phyloP scores from a whole-genome alignment of 2,329 filamentous ascomycete species.

The Ophidiomyces ophidiicola region DNA sequence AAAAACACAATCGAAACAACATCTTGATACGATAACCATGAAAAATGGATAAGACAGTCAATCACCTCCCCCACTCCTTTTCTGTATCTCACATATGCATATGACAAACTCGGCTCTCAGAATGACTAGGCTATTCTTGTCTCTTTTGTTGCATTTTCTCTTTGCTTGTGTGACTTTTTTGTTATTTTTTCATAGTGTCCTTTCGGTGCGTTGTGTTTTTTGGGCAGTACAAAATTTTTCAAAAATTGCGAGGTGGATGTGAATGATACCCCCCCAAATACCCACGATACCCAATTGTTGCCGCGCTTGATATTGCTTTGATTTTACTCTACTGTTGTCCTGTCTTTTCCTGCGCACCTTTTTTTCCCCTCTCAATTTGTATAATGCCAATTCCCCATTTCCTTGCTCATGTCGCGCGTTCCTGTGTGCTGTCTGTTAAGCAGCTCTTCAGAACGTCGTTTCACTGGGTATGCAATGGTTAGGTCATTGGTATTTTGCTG shows the following conservation, averaged over 20 bases:
- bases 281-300: constrained; percentile 17
- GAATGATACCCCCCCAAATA: constrained; percentile 19
- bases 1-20: neutral
- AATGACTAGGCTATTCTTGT: neutral
- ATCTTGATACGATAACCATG: constrained; percentile 7
- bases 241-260: constrained; percentile 15
- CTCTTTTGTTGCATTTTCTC: constrained; percentile 7
- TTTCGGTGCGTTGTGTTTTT: constrained; percentile 14
- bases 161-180: constrained; percentile 8
- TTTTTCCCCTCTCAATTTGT: neutral
- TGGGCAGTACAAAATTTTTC: constrained; percentile 14
- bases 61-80: neutral
- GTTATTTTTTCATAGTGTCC: neutral
- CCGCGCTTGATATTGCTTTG: constrained; percentile 8
- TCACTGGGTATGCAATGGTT: too few species aligned
- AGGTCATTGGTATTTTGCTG: neutral
- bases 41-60: constrained; percentile 5
- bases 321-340: constrained; percentile 5
- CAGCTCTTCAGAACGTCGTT: too few species aligned
- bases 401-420: too few species aligned
- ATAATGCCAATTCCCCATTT: too few species aligned
- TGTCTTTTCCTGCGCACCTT: constrained; percentile 1
- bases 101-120: neutral
- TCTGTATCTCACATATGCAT: constrained; percentile 2
- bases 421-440: too few species aligned